phyloP scores from a whole-genome alignment of 2,329 filamentous ascomycete genomes.

The Cladophialophora bantiana region DNA sequence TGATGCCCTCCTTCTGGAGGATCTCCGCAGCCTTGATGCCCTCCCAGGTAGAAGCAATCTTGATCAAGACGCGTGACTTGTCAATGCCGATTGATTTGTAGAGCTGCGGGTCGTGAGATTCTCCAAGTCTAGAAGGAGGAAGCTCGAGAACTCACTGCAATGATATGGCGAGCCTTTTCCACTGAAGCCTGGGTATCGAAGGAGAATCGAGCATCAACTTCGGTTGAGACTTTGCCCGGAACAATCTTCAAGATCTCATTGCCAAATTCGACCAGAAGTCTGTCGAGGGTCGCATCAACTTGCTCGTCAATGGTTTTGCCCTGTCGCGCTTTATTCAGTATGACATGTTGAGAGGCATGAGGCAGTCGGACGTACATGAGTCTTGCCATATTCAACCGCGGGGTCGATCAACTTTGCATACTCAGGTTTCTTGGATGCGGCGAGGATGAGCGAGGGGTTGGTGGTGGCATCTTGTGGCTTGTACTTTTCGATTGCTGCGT shows the following conservation, averaged over 20 bases:
- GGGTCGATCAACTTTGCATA: constrained; percentile 90
- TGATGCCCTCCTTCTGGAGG: constrained; percentile 93
- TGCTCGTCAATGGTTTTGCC: constrained; percentile 74
- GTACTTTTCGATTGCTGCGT: constrained; percentile 94
- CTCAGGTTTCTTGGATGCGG: constrained; percentile 96
- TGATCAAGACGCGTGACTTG: constrained; percentile 97
- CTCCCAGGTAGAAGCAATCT: constrained; percentile 99
- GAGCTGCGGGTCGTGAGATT: constrained; percentile 64
- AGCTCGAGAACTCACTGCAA: constrained; percentile 70
- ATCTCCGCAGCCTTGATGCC: constrained; percentile 98
- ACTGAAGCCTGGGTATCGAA: constrained; percentile 93
- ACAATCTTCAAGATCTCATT: constrained; percentile 97
- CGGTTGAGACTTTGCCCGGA: constrained; percentile 97
- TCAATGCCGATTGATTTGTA: constrained; percentile 91
- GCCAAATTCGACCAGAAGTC: constrained; percentile 96
- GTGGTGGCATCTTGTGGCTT: constrained; percentile 99
- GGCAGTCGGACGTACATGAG: constrained; percentile 59
- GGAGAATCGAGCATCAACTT: constrained; percentile 95
- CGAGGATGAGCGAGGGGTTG: constrained; percentile 98
- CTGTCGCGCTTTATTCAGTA: constrained; percentile 43
- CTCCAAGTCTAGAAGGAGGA: neutral
- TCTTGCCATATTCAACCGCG: constrained; percentile 86
- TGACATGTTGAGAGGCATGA: neutral
- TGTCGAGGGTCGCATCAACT: constrained; percentile 89
- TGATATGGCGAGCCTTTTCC: constrained; percentile 95